Percentiles rank a stretch among this genome's conserved stretches.
Evolutionary conservation across 2,329 filamentous ascomycete genomes (phyloP).

Genomic region (Dichotomopilus funicola): DNA sequence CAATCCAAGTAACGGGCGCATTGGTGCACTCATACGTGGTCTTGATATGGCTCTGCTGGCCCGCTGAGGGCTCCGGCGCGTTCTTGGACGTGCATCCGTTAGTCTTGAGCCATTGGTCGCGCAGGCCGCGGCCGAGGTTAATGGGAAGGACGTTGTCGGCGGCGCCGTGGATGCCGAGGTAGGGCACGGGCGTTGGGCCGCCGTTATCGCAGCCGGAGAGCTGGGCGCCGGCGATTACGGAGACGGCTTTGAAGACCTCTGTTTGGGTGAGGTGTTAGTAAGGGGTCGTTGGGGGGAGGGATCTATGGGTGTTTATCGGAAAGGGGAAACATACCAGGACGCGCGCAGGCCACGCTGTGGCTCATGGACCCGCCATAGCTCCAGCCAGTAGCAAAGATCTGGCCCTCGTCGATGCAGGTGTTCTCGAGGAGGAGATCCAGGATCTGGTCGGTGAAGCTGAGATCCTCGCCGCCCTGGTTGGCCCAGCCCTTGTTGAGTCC

Average conservation of each 20-base stretch:
- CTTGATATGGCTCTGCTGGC: constrained; percentile 14
- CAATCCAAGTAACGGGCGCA: constrained; percentile 19
- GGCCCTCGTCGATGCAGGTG: constrained; percentile 36
- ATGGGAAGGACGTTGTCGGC: constrained; percentile 17
- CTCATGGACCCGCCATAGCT: constrained; percentile 40
- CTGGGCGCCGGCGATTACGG: constrained; percentile 12
- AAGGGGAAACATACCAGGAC: constrained; percentile 22
- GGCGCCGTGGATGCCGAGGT: constrained; percentile 17
- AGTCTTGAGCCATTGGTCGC: constrained; percentile 16
- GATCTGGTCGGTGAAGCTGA: constrained; percentile 37
- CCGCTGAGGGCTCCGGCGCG: constrained; percentile 11
- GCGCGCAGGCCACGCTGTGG: constrained; percentile 36
- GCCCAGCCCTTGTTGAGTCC: constrained; percentile 39
- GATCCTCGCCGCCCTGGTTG: constrained; percentile 37
- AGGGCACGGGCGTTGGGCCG: constrained; percentile 15
- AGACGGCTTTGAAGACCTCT: too few species aligned
- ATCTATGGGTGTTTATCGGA: neutral
- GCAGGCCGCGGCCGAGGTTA: constrained; percentile 12
- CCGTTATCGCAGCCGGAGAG: constrained; percentile 12
- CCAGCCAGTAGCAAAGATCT: constrained; percentile 39
- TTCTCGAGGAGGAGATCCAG: constrained; percentile 32
- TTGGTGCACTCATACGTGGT: constrained; percentile 15
- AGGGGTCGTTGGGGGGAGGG: too few species aligned
- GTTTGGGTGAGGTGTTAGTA: too few species aligned
- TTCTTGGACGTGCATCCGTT: constrained; percentile 16